Base-by-base conservation (phyloP, 495 filamentous ascomycete genomes). In the Extremus antarcticus region DNA sequence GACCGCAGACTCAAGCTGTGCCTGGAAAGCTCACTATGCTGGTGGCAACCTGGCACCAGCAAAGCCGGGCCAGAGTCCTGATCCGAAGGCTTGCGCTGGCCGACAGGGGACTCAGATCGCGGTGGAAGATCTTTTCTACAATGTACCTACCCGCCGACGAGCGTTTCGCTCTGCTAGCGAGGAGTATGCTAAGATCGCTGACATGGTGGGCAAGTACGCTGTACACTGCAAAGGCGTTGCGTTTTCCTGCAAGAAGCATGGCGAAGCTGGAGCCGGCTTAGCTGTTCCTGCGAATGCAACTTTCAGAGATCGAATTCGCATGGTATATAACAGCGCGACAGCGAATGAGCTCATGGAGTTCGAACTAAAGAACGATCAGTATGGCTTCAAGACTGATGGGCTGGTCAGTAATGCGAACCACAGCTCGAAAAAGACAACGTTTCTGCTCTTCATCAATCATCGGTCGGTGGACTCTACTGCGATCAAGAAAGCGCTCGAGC, bases 151-250 rank as follows among this genome's bases (percentile, higher is more conserved):
- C 11, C 79, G 94, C 47, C 83, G 89, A 15, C 81, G 84, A 54
- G 92, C 94, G 21, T 99, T 97, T 62, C 80, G 92, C 41, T 95
- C 91, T 25, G 71, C 86, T 21, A 89, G 89, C 38, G 94, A 97
- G 68, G 94, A 99, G 70, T 97, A 95, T 68, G 87, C 92, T 55
- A 97, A 99, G 70, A 95, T 99, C 47, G 84, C 96, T 10, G 92
- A 97, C 68, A 81, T 96, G 53, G 87, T 97, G 24, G 88, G 94
- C 15, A 82, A 87, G 39, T 95, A 96, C 71, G 89, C 94, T 17
- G 81, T 99, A n/a, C 94, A 99, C 70, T 95, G 94, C 63, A 73
- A 76, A 29, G 83, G 86, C 23, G 91, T 97, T 11, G 87, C 86
- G 11, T 97, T 99, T 64, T 90, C 89, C 8, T 96, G 90, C 70